A percentile compares a stretch with the other conserved stretches of the same genome.
Evolutionary conservation across 306 rosid genomes (phyloP).

Genomic region (Heteromeles arbutifolia): DNA sequence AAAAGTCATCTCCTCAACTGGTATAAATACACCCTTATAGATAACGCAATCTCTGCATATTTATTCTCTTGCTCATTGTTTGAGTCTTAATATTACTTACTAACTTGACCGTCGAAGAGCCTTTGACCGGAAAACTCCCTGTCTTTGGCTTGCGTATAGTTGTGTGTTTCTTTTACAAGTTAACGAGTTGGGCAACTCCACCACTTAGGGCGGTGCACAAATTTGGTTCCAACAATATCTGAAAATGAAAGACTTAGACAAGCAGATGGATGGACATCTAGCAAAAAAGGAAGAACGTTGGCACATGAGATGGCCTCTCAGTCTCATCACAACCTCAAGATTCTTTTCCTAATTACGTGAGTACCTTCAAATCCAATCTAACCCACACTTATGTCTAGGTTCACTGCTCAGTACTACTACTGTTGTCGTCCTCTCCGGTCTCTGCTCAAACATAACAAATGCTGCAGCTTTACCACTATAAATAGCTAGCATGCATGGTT

Average conservation of each 20-base stretch:
- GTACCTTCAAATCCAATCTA: background rate
- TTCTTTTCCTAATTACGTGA: background rate
- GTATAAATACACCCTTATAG: no score
- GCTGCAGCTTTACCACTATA: background rate
- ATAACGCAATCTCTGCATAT: no score
- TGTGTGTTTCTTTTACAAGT: no score
- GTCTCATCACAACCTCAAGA: background rate
- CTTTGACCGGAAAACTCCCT: no score
- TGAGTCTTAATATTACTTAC: no score
- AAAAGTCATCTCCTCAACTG: no score
- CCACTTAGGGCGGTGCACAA: no score
- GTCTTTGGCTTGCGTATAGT: no score
- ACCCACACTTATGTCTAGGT: slow-evolving; percentile 7
- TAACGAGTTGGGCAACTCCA: no score
- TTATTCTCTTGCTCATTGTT: no score
- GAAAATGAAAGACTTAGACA: slow-evolving; percentile 2
- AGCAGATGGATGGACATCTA: background rate
- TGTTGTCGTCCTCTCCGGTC: background rate
- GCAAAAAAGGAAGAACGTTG: background rate
- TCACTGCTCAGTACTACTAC: background rate
- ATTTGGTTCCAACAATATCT: no score
- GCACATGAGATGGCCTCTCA: background rate
- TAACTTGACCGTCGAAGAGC: no score
- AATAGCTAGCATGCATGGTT: background rate
- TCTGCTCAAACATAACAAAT: background rate